Conservation (phyloP, 352 stramenopile genomes). For the Phytophthora lateralis region DNA sequence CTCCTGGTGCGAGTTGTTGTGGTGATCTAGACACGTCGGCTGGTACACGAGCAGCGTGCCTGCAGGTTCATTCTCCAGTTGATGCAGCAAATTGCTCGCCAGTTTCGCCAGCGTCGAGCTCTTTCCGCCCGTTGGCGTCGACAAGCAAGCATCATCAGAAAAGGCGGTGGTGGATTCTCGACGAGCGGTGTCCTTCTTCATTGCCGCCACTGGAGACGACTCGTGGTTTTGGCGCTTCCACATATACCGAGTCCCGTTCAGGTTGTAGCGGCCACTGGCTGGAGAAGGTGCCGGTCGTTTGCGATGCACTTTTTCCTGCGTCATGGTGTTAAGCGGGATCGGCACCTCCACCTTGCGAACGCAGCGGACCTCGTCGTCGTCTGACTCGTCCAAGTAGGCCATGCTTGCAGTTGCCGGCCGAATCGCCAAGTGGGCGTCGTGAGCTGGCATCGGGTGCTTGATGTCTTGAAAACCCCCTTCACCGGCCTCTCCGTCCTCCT, state of each 20-base stretch:
- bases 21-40: constrained; percentile 71
- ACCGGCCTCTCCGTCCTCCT: constrained; percentile 24
- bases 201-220: neutral
- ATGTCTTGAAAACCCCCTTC: constrained; percentile 4
- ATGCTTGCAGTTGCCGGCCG: constrained; percentile 9
- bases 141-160: constrained; percentile 11
- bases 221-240: constrained; percentile 43
- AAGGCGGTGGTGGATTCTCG: constrained; percentile 1
- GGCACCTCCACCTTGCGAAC: constrained; percentile 29
- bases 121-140: constrained; percentile 26
- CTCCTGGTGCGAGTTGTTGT: constrained; percentile 79
- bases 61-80: constrained; percentile 31
- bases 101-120: constrained; percentile 31
- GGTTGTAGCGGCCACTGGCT: constrained; percentile 25
- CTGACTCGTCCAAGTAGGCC: constrained; percentile 27
- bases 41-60: constrained; percentile 72
- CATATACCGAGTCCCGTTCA: constrained; percentile 33
- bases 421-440: constrained; percentile 22
- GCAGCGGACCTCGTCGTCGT: constrained; percentile 39
- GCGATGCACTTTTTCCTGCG: constrained; percentile 47
- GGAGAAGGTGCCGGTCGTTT: constrained; percentile 50
- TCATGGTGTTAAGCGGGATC: constrained; percentile 55
- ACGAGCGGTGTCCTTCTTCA: constrained; percentile 20
- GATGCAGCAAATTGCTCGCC: constrained; percentile 29
- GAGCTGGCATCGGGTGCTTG: constrained; percentile 8